Base-by-base conservation (phyloP, 208 protist genomes). In the Eutreptiella sp. region DNA sequence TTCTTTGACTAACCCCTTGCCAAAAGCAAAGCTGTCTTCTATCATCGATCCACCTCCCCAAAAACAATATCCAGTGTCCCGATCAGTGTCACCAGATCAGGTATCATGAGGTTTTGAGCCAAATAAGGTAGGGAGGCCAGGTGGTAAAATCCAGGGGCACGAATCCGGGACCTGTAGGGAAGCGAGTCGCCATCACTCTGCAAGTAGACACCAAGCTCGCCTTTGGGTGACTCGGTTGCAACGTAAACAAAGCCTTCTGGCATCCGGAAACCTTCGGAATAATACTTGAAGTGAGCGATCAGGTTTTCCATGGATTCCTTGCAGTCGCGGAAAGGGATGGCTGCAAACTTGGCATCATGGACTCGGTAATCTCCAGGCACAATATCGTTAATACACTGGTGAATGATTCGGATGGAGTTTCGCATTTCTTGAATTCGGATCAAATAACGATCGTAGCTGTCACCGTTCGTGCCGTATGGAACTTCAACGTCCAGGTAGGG, bases 31-130 rank as follows among this genome's bases (percentile, higher is more conserved):
- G n/a, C 16, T n/a, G 16, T n/a, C 16, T n/a, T n/a, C 36, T n/a
- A 41, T 47, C 32, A 47, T 14, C 42, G 4, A 47, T 47, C 42
- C 4, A 47, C 42, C 9, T 47, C 42, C 14, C 42, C 42, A 47
- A 47, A 47, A 9, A 47, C 42, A 14, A 47, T 47, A 47, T 47
- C 42, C 32, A 47, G 9, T 4, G 42, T 47, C 14, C 42, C 42
- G 14, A 47, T 47, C 9, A 47, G 27, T 9, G 42, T 47, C 4
- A 47, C 42, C 14, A 47, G 4, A 9, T 47, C 42, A 4, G 42
- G 27, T 34, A 47, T 47, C 42, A 47, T 47, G 32, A 34, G 42
- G 14, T 28, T 28, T 4, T 24, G 4, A 14, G 5, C 14, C 4
- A 47, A 9, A 28, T 47, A 9, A 28, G 28, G 28, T 4, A 47